phyloP scores from a whole-genome alignment of 306 rosid species.

The Vicia sativa region DNA sequence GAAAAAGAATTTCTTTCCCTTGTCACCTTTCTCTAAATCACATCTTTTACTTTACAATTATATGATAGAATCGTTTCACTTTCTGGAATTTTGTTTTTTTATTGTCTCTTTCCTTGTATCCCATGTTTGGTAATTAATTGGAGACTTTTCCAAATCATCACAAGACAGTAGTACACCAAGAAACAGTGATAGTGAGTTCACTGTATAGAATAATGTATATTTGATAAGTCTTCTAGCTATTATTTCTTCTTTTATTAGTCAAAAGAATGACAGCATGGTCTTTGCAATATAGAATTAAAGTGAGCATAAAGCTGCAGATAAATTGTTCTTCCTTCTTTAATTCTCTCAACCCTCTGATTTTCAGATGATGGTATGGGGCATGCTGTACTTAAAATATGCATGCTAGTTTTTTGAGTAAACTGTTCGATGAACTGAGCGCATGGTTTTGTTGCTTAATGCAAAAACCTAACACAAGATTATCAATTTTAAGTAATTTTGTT shows the following conservation, averaged over 20 bases:
- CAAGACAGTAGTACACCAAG: constrained; percentile 11
- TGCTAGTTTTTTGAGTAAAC: constrained; percentile 4
- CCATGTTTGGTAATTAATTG: too few species aligned
- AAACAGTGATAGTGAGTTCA: background rate
- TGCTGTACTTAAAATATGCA: constrained; percentile 9
- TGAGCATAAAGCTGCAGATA: constrained; percentile 29
- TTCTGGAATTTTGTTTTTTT: constrained; percentile 47
- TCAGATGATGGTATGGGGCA: constrained; percentile 19
- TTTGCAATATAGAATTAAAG: background rate
- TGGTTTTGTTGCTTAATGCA: background rate
- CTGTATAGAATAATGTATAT: background rate
- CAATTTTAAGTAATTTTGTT: too few species aligned
- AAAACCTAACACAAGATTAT: background rate
- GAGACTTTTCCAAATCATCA: too few species aligned
- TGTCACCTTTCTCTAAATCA: constrained; percentile 40
- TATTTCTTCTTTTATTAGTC: background rate
- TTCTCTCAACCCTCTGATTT: background rate
- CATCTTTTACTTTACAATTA: constrained; percentile 32
- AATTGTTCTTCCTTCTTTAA: background rate
- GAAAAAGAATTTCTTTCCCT: constrained; percentile 24
- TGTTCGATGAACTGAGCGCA: constrained; percentile 13
- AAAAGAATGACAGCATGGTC: constrained; percentile 21
- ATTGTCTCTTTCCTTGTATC: constrained; percentile 26
- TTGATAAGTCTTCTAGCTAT: background rate
- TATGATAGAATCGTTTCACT: constrained; percentile 44